These are phyloP conservation scores for Leavenworthia alabamica DNA, from an alignment of 345 rosid species.

Conservation along the genomic window DNA sequence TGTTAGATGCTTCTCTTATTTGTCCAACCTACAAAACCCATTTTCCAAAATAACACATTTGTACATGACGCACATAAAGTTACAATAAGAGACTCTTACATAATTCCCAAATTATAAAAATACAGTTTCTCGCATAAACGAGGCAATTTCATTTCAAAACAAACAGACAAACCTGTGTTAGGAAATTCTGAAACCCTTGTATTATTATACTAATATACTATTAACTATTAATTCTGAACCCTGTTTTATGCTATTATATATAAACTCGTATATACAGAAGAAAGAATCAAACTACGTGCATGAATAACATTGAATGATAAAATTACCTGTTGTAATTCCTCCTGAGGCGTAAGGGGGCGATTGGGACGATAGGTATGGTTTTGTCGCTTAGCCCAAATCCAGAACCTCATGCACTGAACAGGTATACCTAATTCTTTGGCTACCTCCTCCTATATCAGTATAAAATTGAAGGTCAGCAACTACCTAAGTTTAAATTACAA, in stretches of 20 bases:
- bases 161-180: background rate
- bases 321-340: constrained; percentile 72
- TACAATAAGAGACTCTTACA: background rate
- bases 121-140: background rate
- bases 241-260: too few species aligned
- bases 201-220: too few species aligned
- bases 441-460: constrained; percentile 69
- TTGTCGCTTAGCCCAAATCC: constrained; percentile 97
- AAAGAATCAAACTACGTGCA: constrained; percentile 3
- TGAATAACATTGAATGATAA: background rate
- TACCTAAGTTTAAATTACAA: background rate
- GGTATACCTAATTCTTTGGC: constrained; percentile 87
- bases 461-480: background rate
- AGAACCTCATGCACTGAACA: constrained; percentile 77
- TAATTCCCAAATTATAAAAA: background rate
- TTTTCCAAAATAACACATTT: background rate
- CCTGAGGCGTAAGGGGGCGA: constrained; percentile 65
- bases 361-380: constrained; percentile 92
- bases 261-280: background rate
- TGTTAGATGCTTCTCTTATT: constrained; percentile 79
- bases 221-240: too few species aligned
- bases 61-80: background rate
- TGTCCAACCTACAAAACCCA: constrained; percentile 71
- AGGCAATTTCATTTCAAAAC: background rate
- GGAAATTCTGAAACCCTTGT: constrained; percentile 9